phyloP scores from a whole-genome alignment of 108 stramenopile species.

The Schizochytrium sp. region DNA sequence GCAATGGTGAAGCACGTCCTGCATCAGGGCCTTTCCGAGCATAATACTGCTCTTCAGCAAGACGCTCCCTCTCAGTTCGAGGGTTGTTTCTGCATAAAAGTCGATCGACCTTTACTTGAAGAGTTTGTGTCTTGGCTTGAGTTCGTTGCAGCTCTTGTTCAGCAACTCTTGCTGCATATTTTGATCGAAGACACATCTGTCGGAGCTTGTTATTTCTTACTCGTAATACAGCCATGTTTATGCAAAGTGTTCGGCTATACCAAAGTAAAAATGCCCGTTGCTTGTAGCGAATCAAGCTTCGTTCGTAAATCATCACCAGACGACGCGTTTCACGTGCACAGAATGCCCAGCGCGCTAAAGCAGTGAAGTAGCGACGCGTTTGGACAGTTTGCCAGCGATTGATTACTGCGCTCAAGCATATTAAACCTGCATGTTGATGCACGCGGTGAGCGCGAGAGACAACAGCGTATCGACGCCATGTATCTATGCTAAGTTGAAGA shows the following conservation, averaged over 20 bases:
- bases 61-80: not conserved
- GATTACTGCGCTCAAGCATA: not conserved
- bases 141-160: not conserved
- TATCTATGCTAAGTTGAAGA: too few relatives aligned
- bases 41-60: conserved; percentile 25
- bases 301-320: not conserved
- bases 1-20: not conserved
- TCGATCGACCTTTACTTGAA: conserved; percentile 45
- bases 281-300: not conserved
- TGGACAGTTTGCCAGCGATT: not conserved
- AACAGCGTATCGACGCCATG: not conserved
- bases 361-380: not conserved
- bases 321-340: not conserved
- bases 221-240: not conserved
- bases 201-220: not conserved
- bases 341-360: not conserved
- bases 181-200: not conserved
- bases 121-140: conserved; percentile 30
- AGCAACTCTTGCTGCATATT: not conserved
- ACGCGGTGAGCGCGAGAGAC: not conserved
- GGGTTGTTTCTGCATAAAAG: conserved; percentile 23
- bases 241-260: not conserved
- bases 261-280: conserved; percentile 8
- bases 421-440: not conserved
- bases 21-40: not conserved